Conservation (phyloP, 306 rosid species). For the Quercus berberidifolia region DNA sequence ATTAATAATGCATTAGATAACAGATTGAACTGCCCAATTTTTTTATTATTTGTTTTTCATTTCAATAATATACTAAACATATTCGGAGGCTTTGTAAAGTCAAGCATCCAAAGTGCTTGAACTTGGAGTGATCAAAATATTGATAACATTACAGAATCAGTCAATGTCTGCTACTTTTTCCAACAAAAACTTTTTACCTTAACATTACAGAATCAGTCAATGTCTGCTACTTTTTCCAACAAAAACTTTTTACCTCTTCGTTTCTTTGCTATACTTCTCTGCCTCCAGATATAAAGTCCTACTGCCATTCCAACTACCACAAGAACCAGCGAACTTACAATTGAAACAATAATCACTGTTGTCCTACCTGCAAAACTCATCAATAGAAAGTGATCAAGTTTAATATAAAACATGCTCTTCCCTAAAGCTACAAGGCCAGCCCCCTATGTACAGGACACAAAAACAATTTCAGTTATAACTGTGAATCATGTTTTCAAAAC, state of each 20-base stretch:
- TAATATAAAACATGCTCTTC: background rate
- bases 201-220: background rate
- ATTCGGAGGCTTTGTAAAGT: background rate
- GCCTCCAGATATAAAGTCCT: constrained; percentile 48
- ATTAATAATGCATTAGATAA: too few species aligned
- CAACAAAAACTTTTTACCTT: constrained; percentile 35
- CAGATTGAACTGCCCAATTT: too few species aligned
- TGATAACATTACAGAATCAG: background rate
- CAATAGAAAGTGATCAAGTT: constrained; percentile 12
- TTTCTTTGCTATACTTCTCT: constrained; percentile 68
- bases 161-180: background rate
- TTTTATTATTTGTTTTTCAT: too few species aligned
- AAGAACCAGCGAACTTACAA: constrained; percentile 63
- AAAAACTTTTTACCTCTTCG: constrained; percentile 56
- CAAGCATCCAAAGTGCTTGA: background rate
- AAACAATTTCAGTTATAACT: too few species aligned
- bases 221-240: background rate
- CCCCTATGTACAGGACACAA: background rate
- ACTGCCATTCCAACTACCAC: constrained; percentile 39
- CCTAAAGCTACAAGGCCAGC: background rate
- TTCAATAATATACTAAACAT: too few species aligned
- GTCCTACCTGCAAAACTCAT: constrained; percentile 49
- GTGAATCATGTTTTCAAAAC: too few species aligned
- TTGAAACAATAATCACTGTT: constrained; percentile 49
- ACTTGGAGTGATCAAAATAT: too few species aligned